Base-by-base conservation (phyloP, 176 grass and related monocot genomes). In the Alloteropsis semialata region DNA sequence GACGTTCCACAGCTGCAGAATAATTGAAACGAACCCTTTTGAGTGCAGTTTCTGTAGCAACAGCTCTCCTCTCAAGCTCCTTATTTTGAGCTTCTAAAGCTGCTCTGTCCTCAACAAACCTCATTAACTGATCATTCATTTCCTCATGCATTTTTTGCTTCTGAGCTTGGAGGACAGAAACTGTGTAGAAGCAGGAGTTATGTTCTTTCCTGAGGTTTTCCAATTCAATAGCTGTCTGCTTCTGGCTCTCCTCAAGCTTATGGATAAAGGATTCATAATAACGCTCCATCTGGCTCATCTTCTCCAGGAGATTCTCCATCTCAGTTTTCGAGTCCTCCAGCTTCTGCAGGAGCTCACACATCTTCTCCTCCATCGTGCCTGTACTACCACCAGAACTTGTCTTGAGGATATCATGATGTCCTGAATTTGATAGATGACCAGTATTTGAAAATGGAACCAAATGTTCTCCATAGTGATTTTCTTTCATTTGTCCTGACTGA, bases 311-410 rank as follows among this genome's bases (percentile, higher is more conserved):
- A 83, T 76, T 84, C 92, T 99, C 96, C 57, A 92, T 99, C 84
- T 96, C 93, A 80, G 87, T 96, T 92, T 95, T 99, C 61, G 89
- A 96, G 68, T 99, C 85, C 79, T 99, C 96, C 59, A 99, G 80
- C 76, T 96, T 96, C 81, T 91, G 87, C 69, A 99, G 81, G 76
- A 99, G 91, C 68, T 91, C 87, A 75, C 93, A 96, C 79, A 93
- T 96, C 90, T 96, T 96, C 81, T 96, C 96, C 75, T 93, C 91
- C 84, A 91, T 92, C 42, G 84, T 86, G 70, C 83, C 84, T 81
- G 82, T 76, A 72, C 27, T 76, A 78, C 82, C 82, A 56, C 84
- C 82, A 57, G 80, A 60, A 75, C 65, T 88, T 85, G 84, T 84
- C 77, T 84, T 91, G 58, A 75, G 58, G 48, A 60, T 29, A 75